Evolutionary conservation across 495 filamentous ascomycete species (phyloP).

Genomic region (Aspergillus conjunctus): DNA sequence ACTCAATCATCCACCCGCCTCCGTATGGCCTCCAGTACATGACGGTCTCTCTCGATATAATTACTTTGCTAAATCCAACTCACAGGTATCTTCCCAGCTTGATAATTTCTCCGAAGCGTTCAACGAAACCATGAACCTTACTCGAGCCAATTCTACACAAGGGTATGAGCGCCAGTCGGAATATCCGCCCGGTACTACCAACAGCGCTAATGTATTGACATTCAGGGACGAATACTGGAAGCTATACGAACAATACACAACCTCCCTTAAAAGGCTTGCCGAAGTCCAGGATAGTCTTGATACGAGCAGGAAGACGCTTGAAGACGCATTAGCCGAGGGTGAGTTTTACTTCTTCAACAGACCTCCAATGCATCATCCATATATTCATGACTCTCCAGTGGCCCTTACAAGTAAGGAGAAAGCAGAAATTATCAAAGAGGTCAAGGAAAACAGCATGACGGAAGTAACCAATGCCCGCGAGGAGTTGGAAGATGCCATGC

Average conservation of each 20-base stretch:
- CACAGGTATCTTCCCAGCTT: conserved; percentile 33
- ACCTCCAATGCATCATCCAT: conserved; percentile 10
- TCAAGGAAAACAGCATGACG: conserved; percentile 48
- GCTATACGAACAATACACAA: conserved; percentile 48
- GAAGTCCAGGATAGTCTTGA: conserved; percentile 45
- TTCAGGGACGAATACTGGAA: conserved; percentile 51
- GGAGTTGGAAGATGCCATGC: conserved; percentile 46
- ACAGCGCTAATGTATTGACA: conserved; percentile 24
- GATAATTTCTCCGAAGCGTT: conserved; percentile 45
- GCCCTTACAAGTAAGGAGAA: conserved; percentile 52
- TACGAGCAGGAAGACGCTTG: conserved; percentile 39
- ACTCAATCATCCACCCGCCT: conserved; percentile 33
- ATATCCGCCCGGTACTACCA: neutral
- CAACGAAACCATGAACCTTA: conserved; percentile 37
- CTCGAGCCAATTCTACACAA: conserved; percentile 43
- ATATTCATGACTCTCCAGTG: conserved; percentile 40
- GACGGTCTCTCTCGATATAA: neutral
- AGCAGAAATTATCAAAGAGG: conserved; percentile 47
- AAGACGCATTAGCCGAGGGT: conserved; percentile 45
- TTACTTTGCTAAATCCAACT: conserved; percentile 14
- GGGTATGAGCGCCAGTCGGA: conserved; percentile 28
- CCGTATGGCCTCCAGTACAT: conserved; percentile 25
- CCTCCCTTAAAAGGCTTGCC: conserved; percentile 43
- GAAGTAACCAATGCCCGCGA: conserved; percentile 50
- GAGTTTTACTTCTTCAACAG: conserved; percentile 25